phyloP scores from a whole-genome alignment of 176 grass and related monocot species.

The Triticum dicoccoides region DNA sequence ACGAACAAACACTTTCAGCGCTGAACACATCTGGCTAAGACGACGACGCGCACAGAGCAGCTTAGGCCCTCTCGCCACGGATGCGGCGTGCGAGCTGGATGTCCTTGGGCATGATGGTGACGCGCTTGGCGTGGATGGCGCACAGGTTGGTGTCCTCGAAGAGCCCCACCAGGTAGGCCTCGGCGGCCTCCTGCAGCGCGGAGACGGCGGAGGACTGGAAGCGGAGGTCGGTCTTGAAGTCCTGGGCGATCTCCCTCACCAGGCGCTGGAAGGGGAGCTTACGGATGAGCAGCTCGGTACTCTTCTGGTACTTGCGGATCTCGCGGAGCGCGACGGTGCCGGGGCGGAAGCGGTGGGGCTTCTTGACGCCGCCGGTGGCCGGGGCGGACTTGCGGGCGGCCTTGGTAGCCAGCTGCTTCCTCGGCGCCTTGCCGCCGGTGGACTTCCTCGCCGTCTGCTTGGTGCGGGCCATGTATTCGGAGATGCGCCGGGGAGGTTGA shows the following conservation, averaged over 20 bases:
- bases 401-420: conserved; percentile 62
- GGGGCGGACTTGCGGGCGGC: conserved; percentile 61
- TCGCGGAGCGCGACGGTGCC: conserved; percentile 65
- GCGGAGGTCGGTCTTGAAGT: conserved; percentile 71
- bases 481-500: too few relatives aligned
- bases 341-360: conserved; percentile 63
- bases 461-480: conserved; percentile 29
- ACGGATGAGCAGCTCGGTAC: conserved; percentile 67
- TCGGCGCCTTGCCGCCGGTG: conserved; percentile 63
- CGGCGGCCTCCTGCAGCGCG: not conserved
- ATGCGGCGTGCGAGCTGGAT: conserved; percentile 2
- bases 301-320: conserved; percentile 90
- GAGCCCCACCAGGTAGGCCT: not conserved
- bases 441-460: conserved; percentile 75
- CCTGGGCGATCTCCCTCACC: conserved; percentile 63
- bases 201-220: conserved; percentile 64
- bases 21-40: too few relatives aligned
- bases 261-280: conserved; percentile 76
- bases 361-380: conserved; percentile 64
- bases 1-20: not conserved
- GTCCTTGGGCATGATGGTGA: not conserved
- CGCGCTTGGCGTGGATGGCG: not conserved
- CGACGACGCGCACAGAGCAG: too few relatives aligned
- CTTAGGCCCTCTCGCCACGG: not conserved
- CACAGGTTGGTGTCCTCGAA: not conserved